Conservation (phyloP, 768 basidiomycete species). For the Wakefieldia striispora region DNA sequence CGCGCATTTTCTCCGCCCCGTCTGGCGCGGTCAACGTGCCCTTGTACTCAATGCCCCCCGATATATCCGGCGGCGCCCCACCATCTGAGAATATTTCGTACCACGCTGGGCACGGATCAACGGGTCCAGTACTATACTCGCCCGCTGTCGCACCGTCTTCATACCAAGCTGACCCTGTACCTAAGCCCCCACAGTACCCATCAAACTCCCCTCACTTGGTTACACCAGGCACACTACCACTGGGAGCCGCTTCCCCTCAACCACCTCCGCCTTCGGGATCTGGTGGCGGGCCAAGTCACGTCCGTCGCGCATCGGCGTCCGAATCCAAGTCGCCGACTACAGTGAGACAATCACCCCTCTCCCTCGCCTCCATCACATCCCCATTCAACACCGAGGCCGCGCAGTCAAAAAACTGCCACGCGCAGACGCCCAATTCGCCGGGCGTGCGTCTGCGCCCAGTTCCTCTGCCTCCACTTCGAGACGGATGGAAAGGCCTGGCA, state of each 20-base stretch:
- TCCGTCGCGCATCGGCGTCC: conserved; percentile 29
- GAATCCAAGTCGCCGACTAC: conserved; percentile 32
- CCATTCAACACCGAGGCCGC: conserved; percentile 35
- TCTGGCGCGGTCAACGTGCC: conserved; percentile 29
- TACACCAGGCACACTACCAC: conserved; percentile 19
- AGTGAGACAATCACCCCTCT: conserved; percentile 37
- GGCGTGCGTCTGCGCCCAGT: conserved; percentile 76
- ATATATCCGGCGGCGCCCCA: conserved; percentile 30
- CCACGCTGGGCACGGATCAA: conserved; percentile 26
- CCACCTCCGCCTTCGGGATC: conserved; percentile 8
- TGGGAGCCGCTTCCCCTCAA: conserved; percentile 18
- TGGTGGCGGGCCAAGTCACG: conserved; percentile 19
- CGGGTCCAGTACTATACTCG: conserved; percentile 27
- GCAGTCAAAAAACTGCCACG: conserved; percentile 74
- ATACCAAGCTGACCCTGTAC: conserved; percentile 25
- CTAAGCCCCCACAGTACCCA: conserved; percentile 27
- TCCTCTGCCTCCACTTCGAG: conserved; percentile 19
- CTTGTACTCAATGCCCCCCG: conserved; percentile 29
- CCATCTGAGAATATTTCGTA: conserved; percentile 27
- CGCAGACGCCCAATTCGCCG: conserved; percentile 71
- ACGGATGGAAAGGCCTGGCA: conserved; percentile 34
- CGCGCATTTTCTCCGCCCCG: conserved; percentile 34
- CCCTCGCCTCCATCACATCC: conserved; percentile 41
- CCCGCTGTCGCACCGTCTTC: conserved; percentile 18
- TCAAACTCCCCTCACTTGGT: conserved; percentile 28